A percentile compares a stretch with the other conserved stretches of the same genome.
phyloP scores from a whole-genome alignment of 2,329 filamentous ascomycete species.

The Neofusicoccum umdonicola region DNA sequence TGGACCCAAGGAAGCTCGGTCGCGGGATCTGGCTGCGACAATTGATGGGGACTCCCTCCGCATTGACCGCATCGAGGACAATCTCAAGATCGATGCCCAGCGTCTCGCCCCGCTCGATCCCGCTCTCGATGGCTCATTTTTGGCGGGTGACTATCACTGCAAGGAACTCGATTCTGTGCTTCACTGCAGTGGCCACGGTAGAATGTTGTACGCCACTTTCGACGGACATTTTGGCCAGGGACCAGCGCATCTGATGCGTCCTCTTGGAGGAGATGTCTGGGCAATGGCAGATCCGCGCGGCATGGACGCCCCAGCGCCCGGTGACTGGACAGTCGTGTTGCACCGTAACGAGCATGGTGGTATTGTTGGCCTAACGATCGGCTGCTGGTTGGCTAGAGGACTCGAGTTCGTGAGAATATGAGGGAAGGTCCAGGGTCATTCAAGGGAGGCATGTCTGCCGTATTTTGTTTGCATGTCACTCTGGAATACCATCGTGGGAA shows the following conservation, averaged over 20 bases:
- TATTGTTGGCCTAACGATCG: background rate
- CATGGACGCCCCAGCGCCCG: conserved; percentile 43
- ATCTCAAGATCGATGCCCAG: background rate
- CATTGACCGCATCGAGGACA: background rate
- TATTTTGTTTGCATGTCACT: no score
- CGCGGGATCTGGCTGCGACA: background rate
- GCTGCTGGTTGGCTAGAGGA: background rate
- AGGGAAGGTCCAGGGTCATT: background rate
- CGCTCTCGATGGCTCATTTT: background rate
- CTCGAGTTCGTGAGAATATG: background rate
- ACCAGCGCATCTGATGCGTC: conserved; percentile 37
- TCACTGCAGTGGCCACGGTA: background rate
- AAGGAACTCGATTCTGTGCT: background rate
- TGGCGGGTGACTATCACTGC: background rate
- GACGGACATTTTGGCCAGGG: conserved; percentile 30
- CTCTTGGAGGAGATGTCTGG: conserved; percentile 42
- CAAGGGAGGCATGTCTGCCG: no score
- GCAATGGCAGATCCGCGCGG: conserved; percentile 38
- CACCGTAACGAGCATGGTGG: background rate
- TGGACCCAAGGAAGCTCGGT: background rate
- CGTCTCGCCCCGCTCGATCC: background rate
- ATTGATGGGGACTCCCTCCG: background rate
- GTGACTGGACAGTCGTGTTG: conserved; percentile 45
- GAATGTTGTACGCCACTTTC: background rate
- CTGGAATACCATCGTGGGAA: no score